Evolutionary conservation across 768 basidiomycete genomes (phyloP), one percentile per base, ranked within the genome.

Genomic region (Austroboletus eburneus): DNA sequence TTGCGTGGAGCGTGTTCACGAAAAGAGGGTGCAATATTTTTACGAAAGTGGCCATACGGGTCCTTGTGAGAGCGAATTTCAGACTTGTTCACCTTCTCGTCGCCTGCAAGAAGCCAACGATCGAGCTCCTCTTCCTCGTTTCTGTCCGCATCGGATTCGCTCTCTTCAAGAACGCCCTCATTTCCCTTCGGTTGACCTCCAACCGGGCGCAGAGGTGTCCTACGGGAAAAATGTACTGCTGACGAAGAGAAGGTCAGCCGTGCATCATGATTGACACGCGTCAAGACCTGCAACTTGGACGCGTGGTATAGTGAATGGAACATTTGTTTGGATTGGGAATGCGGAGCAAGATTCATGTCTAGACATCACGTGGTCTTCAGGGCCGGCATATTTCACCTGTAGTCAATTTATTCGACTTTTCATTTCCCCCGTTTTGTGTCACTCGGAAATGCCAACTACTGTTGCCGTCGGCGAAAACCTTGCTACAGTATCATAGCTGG

Each of bases 1-100:
- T 83, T 80, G 34, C 73, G 69, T 22, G 82, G 76, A 25, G 60
- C 57, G 27, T 66, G 57, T 20, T 64, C 59, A 18, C 55, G 57
- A 25, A 57, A 68, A 5, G 51, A 45, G 4, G 48, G 33, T 22
- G 57, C 64, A 7, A 58, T 45, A 7, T 35, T 49, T 50, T 50
- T 51, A 30, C 39, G n/a, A 43, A 62, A 62, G 41, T 54, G 57
- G 13, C 52, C 55, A 29, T 49, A 53, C 8, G 52, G 27, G 24
- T 43, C 29, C 37, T 55, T 57, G 48, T 50, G 36, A 34, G 55
- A 41, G 34, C 51, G 46, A 14, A 52, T 32, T 39, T 29, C 44
- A 12, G 57, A 59, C 8, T 56, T 49, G 52, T 59, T 59, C 49
- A 39, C 49, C 27, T 42, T 51, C 39, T 40, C 16, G 35, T 53